phyloP scores from a whole-genome alignment of 805 yeast genomes.

The Monosporozyma siamensis region DNA sequence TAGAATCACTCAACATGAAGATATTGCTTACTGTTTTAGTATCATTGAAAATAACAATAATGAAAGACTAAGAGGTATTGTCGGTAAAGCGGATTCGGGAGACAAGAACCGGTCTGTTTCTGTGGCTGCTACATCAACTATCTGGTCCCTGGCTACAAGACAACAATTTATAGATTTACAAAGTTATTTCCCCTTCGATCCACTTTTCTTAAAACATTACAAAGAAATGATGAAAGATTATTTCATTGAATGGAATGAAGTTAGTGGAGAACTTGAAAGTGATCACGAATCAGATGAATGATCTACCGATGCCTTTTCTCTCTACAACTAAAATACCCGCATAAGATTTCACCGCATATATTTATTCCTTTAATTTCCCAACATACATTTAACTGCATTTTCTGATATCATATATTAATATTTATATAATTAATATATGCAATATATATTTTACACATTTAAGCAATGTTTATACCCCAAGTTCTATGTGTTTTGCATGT shows the following conservation, averaged over 20 bases:
- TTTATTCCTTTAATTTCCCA: neutral
- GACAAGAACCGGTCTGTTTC: slow-evolving; percentile 15
- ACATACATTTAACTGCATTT: neutral
- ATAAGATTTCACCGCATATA: neutral
- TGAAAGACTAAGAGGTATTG: slow-evolving; percentile 36
- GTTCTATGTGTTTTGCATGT: no score
- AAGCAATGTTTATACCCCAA: no score
- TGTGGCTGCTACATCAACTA: neutral
- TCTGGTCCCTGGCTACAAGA: slow-evolving; percentile 43
- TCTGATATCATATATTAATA: no score
- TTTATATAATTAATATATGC: no score
- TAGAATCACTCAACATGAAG: slow-evolving; percentile 78
- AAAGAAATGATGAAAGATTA: slow-evolving; percentile 44
- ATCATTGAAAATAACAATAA: slow-evolving; percentile 81
- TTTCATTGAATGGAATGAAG: slow-evolving; percentile 79
- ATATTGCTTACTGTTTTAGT: slow-evolving; percentile 86
- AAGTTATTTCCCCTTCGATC: slow-evolving; percentile 96
- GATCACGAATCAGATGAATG: slow-evolving; percentile 37
- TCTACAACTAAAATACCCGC: neutral
- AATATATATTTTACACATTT: neutral
- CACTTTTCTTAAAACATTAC: slow-evolving; percentile 60
- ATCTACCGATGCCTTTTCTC: neutral
- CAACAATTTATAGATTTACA: slow-evolving; percentile 84
- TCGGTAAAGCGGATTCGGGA: slow-evolving; percentile 26
- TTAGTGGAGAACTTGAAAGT: slow-evolving; percentile 48